phyloP scores from a whole-genome alignment of 139 green algal species.

The Monoraphidium neglectum region DNA sequence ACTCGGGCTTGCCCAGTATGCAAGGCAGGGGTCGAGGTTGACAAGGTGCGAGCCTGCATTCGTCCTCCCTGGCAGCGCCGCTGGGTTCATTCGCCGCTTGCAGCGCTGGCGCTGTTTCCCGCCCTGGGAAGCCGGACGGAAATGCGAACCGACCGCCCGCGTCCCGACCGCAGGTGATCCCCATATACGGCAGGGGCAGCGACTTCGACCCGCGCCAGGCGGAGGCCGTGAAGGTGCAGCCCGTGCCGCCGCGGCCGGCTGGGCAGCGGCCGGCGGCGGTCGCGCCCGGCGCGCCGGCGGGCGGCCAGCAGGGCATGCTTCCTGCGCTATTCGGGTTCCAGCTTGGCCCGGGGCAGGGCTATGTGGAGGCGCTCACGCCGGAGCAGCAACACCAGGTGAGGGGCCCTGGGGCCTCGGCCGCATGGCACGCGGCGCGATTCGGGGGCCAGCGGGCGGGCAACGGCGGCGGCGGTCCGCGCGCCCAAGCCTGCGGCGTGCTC shows the following conservation, averaged over 20 bases:
- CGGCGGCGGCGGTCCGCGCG: too few species aligned
- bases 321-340: slow-evolving; percentile 85
- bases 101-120: too few species aligned
- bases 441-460: too few species aligned
- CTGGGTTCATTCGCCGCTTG: too few species aligned
- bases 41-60: slow-evolving; percentile 65
- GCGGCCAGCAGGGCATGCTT: slow-evolving; percentile 64
- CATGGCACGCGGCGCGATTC: too few species aligned
- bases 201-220: slow-evolving; percentile 54
- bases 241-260: slow-evolving; percentile 47
- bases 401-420: too few species aligned
- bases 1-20: slow-evolving; percentile 86
- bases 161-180: slow-evolving; percentile 59
- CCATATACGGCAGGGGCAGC: slow-evolving; percentile 82
- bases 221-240: slow-evolving; percentile 38
- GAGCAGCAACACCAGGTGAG: slow-evolving; percentile 93
- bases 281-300: slow-evolving; percentile 36
- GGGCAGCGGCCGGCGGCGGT: slow-evolving; percentile 51
- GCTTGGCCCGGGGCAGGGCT: slow-evolving; percentile 42
- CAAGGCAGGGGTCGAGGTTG: slow-evolving; percentile 86
- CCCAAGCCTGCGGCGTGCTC: too few species aligned
- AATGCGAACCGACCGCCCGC: too few species aligned
- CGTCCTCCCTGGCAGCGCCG: not conserved
- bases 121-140: too few species aligned
- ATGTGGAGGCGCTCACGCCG: slow-evolving; percentile 74